These are phyloP conservation scores for Beauveria sp. DNA, from an alignment of 2,329 filamentous ascomycete species.

Conservation along the genomic window DNA sequence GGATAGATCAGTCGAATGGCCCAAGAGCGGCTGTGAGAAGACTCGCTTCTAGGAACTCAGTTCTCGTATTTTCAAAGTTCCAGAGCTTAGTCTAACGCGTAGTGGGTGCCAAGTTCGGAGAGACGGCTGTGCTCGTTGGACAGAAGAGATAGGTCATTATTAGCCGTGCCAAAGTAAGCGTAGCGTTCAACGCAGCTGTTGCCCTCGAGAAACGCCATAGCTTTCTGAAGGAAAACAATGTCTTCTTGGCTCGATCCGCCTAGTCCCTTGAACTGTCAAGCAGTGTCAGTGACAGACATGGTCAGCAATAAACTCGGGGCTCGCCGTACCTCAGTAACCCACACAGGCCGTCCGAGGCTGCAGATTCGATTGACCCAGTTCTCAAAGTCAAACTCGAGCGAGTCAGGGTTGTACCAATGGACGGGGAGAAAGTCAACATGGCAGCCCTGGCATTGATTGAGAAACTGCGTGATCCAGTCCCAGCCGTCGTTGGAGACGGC, in stretches of 20 bases:
- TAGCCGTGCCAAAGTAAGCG: conserved; percentile 26
- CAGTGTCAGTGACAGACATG: neutral
- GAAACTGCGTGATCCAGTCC: conserved; percentile 35
- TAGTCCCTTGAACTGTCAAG: conserved; percentile 20
- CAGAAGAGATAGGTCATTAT: conserved; percentile 15
- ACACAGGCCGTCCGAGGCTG: conserved; percentile 31
- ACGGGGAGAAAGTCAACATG: conserved; percentile 37
- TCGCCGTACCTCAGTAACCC: conserved; percentile 32
- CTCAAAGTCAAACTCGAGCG: conserved; percentile 33
- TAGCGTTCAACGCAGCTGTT: conserved; percentile 32
- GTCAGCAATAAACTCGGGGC: neutral
- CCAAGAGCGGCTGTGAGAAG: no score
- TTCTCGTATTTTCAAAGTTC: no score
- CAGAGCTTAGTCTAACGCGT: neutral
- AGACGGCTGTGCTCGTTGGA: neutral
- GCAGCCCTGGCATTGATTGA: conserved; percentile 33
- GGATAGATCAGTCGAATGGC: no score
- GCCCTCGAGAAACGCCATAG: conserved; percentile 37
- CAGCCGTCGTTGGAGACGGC: conserved; percentile 40
- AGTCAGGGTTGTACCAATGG: conserved; percentile 38
- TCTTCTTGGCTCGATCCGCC: conserved; percentile 25
- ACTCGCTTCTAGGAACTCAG: no score
- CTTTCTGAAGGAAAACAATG: conserved; percentile 31
- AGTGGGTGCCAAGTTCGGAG: conserved; percentile 1
- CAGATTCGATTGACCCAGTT: conserved; percentile 32